Base-by-base conservation (phyloP, 768 basidiomycete species). In the Daedaleopsis nitida region DNA sequence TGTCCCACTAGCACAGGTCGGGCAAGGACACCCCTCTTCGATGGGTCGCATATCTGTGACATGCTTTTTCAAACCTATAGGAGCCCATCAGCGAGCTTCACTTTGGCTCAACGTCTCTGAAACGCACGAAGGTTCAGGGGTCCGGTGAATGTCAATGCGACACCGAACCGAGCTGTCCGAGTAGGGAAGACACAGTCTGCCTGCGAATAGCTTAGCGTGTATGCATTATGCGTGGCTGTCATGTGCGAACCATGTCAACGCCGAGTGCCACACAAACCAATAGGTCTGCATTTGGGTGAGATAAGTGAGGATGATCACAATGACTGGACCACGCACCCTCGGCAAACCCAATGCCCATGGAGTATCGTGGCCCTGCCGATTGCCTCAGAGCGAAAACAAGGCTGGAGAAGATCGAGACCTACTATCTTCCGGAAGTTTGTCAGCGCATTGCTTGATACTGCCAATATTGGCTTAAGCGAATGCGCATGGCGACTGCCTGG, bases 141-240 rank as follows among this genome's bases (percentile, higher is more conserved):
- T 0, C 94, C 94, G 5, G 75, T 80, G 68, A 86, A 85, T 11
- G 94, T 96, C 59, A 96, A 73, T 6, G 94, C 94, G 16, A 96
- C 89, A 2, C 94, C 94, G 72, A 96, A 96, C 32, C 94, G 83
- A 39, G 94, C 94, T 0, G 94, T 96, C 60, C 94, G 83, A 1
- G 94, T 96, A 35, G 94, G 94, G 68, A 94, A 96, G 12, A 96
- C 94, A 64, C 94, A 96, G 71, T 96, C 94, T 0, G 93, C 93
- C 92, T 92, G 60, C 11, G 55, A 19, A 57, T 24, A 21, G 35
- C 2, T 48, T 7, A 59, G 52, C 32, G 5, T 54, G 52, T 34
- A 24, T 24, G 9, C 3, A 13, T 14, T 2, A n/a, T 21, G 21
- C 23, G 21, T 14, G 23, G 17, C 50, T 63, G 8, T 62, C 23